A percentile compares a stretch with the other conserved stretches of the same genome.
These are phyloP conservation scores for Trichoderma cornu-damae DNA, from an alignment of 2,329 filamentous ascomycete genomes.

Conservation along the genomic window DNA sequence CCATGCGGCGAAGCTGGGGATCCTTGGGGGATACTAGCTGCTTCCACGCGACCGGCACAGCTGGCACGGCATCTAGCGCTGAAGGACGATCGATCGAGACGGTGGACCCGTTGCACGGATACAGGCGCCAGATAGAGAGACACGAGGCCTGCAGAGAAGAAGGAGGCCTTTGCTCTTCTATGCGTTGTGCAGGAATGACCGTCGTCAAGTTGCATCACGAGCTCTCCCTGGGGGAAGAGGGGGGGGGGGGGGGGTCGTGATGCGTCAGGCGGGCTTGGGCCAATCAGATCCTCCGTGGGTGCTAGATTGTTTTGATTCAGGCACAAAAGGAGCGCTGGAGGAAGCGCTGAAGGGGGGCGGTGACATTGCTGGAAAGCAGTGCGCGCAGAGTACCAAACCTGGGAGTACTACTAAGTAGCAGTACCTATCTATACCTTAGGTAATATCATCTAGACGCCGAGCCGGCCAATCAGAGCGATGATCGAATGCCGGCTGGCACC, in stretches of 20 bases:
- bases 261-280: conserved; percentile 13
- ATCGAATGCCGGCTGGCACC: not conserved
- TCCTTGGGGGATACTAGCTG: not conserved
- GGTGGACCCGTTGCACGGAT: conserved; percentile 1
- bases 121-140: not conserved
- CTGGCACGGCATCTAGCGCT: not conserved
- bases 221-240: too few relatives aligned
- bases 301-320: conserved; percentile 3
- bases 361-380: not conserved
- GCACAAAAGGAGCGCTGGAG: not conserved
- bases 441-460: too few relatives aligned
- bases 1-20: conserved; percentile 10
- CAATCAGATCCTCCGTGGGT: not conserved
- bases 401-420: too few relatives aligned
- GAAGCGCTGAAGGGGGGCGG: not conserved
- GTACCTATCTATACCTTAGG: too few relatives aligned
- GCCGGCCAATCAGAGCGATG: not conserved
- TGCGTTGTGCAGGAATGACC: not conserved
- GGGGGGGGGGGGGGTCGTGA: conserved; percentile 9
- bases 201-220: conserved; percentile 4
- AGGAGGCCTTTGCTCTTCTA: not conserved
- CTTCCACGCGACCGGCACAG: conserved; percentile 9
- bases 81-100: not conserved
- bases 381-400: too few relatives aligned
- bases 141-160: not conserved